Evolutionary conservation across 164 flowering plant species (phyloP).

Genomic region (Stephania cephalantha): DNA sequence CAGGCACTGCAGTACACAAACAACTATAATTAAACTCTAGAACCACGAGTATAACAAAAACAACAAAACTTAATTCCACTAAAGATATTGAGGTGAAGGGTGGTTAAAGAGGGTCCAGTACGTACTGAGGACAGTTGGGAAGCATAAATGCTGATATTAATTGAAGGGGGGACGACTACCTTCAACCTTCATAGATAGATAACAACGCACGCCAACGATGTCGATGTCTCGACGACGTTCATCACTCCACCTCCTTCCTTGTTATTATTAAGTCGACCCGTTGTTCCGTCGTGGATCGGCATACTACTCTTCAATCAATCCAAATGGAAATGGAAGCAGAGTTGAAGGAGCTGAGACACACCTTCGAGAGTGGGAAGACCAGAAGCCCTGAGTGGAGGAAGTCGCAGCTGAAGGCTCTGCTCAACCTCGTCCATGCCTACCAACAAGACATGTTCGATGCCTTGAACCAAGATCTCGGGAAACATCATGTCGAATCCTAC

Average conservation of each 20-base stretch:
- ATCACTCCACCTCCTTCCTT: neutral
- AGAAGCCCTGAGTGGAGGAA: slow-evolving; percentile 55
- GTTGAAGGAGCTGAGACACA: slow-evolving; percentile 41
- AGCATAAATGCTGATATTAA: neutral
- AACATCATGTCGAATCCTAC: slow-evolving; percentile 58
- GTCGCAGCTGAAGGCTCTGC: slow-evolving; percentile 47
- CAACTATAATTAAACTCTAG: too few relatives aligned
- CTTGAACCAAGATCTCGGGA: slow-evolving; percentile 64
- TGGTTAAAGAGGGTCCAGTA: too few relatives aligned
- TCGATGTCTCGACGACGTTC: neutral
- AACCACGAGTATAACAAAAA: too few relatives aligned
- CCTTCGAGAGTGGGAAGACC: slow-evolving; percentile 52
- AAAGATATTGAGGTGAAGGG: too few relatives aligned
- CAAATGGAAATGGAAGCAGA: slow-evolving; percentile 18
- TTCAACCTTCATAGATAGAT: too few relatives aligned
- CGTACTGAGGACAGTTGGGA: neutral
- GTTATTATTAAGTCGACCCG: neutral
- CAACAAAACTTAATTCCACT: too few relatives aligned
- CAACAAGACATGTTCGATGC: slow-evolving; percentile 46
- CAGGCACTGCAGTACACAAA: too few relatives aligned
- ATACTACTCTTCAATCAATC: too few relatives aligned
- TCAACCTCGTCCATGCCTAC: slow-evolving; percentile 42
- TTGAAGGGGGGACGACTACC: neutral
- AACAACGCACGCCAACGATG: too few relatives aligned
- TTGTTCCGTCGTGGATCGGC: too few relatives aligned